Evolutionary conservation across 495 filamentous ascomycete genomes (phyloP), one percentile per base, ranked within the genome.

Genomic region (Usnea hakonensis): DNA sequence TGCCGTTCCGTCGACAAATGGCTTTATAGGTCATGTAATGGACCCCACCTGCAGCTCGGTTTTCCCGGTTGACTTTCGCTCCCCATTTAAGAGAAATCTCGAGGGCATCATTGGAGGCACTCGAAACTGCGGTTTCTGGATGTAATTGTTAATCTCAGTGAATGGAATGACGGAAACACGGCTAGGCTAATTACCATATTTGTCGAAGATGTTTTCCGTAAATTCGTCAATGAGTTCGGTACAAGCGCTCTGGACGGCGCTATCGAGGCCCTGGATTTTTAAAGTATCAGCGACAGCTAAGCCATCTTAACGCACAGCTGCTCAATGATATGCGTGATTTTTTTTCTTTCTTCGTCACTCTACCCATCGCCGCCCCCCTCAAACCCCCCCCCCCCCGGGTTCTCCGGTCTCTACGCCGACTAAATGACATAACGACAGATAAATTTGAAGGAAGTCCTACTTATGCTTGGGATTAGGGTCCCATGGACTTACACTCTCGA

Each of bases 11-110:
- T 58, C 78, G 74, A 67, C 79, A 81, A 8, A 78, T 77, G n/a
- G 86, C 87, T 70, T 81, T 84, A 65, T 88, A 89, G 0, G 86
- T 87, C 3, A 72, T 30, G 76, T 76, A 87, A 37, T 65, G 63
- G 23, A 81, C 65, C 7, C 83, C 85, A 32, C 83, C 81, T 36
- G 67, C 62, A 52, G 57, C 40, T 35, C 71, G 70, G 61, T 75
- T 72, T 40, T 69, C 74, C 16, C 71, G 70, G 55, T 71, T 68
- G 40, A 72, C 67, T 36, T 67, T 68, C 26, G 65, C 57, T 7
- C 80, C 79, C 85, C 84, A 88, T 36, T 74, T 65, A 3, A 64
- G 67, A 21, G 76, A 79, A 26, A 75, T 83, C 9, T 55, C 16
- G 36, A 66, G 66, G 13, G 79, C 78, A 43, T 65, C 67, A 19